These are phyloP conservation scores for Hanseniaspora lindneri DNA, from an alignment of 805 yeast species.

Conservation along the genomic window DNA sequence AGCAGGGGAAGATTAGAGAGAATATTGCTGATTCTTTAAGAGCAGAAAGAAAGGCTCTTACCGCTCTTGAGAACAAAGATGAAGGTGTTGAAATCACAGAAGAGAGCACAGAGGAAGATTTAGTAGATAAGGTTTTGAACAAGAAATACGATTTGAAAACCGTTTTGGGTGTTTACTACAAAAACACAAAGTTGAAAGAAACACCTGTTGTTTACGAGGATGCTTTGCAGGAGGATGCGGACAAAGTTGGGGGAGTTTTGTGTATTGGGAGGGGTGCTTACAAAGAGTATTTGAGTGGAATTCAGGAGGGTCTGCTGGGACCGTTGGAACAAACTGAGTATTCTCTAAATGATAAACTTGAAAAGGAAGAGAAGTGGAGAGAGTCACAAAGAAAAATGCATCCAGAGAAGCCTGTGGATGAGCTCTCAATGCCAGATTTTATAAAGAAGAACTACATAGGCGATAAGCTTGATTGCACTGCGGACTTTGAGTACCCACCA, in stretches of 20 bases:
- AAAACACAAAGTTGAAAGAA: constrained; percentile 25
- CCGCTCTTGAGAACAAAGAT: constrained; percentile 13
- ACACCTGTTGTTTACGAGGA: constrained; percentile 26
- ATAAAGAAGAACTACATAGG: constrained; percentile 54
- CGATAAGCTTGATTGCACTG: constrained; percentile 42
- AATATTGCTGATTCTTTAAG: constrained; percentile 76
- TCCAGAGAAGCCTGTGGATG: constrained; percentile 17
- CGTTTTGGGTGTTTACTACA: constrained; percentile 47
- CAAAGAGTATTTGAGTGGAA: constrained; percentile 80
- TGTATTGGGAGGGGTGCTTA: constrained; percentile 93
- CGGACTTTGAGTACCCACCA: constrained; percentile 38
- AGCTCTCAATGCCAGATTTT: constrained; percentile 29
- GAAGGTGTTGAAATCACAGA: constrained; percentile 21
- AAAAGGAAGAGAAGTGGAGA: constrained; percentile 19
- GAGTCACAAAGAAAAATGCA: constrained; percentile 19
- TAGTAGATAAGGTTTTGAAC: constrained; percentile 23
- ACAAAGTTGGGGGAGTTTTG: constrained; percentile 67
- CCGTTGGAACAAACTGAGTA: constrained; percentile 51
- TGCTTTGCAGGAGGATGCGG: constrained; percentile 35
- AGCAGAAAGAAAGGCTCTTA: constrained; percentile 42
- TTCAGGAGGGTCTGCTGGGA: constrained; percentile 91
- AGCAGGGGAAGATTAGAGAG: constrained; percentile 81
- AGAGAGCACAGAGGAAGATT: constrained; percentile 21
- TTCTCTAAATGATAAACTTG: constrained; percentile 10
- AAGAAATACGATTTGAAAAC: constrained; percentile 34